Base-by-base conservation (phyloP, 2,329 filamentous ascomycete genomes). In the Penicillium sp. region DNA sequence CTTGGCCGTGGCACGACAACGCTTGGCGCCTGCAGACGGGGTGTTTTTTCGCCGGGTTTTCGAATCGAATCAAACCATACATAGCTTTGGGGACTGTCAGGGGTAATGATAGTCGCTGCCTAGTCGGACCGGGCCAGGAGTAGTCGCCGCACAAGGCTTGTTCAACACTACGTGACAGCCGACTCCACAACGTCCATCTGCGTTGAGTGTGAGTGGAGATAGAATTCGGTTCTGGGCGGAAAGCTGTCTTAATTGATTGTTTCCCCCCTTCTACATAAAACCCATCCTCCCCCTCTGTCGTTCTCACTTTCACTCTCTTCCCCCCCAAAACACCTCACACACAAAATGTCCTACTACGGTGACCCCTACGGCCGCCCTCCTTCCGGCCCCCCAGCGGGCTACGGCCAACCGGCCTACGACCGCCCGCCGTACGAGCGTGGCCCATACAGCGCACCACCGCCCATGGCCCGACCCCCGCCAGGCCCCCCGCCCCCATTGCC, bases 401-500 rank as follows among this genome's bases (percentile, higher is more conserved):
- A 57, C 35, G 39, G 51, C 38, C 53, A 58, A 47, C 57, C 58
- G 25, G 53, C 58, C 20, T 50, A 54, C 35, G 64, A 67, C 28
- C 70, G 73, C 51, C 67, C 68, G 14, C 69, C 69, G 31, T 69
- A 68, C 57, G 53, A 56, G 36, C 50, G 49, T 43, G 58, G 49
- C 13, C 53, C 47, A 51, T 63, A 58, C 63, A 63, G 56, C 22
- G 55, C 60, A 22, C 64, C 69, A 14, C 60, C 63, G 4, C 58
- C 64, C 8, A 57, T 58, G 30, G 53, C 62, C 20, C 66, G 65
- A 2, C 71, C 69, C 25, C 70, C 68, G 14, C 60, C 63, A 3
- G 67, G 67, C 44, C 73, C 72, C 60, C 79, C 84, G 22, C 74
- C 80, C 54, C 65, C 68, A 16, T 73, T 86, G 57, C 78, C 85